These are phyloP conservation scores for Fusarium acutatum DNA, from an alignment of 2,329 filamentous ascomycete genomes.

Conservation along the genomic window DNA sequence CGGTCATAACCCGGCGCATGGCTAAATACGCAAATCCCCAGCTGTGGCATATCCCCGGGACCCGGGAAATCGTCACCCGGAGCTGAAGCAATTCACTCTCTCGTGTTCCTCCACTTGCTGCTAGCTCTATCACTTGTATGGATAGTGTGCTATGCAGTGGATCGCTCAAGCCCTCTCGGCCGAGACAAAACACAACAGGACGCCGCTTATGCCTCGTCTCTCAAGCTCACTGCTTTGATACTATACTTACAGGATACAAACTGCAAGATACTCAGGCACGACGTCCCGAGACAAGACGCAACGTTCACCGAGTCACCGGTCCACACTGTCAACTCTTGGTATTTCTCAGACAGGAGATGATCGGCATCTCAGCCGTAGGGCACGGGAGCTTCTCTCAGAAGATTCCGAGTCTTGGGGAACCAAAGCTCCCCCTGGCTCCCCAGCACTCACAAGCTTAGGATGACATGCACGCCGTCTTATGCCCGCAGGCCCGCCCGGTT, in stretches of 20 bases:
- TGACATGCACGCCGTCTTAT: slow-evolving; percentile 30
- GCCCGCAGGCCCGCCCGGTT: slow-evolving; percentile 15
- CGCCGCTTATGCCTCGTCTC: neutral
- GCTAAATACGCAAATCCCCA: slow-evolving; percentile 3
- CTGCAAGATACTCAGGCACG: neutral
- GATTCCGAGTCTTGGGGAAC: slow-evolving; percentile 8
- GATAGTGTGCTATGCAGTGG: neutral
- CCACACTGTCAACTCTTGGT: slow-evolving; percentile 20
- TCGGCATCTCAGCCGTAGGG: slow-evolving; percentile 23
- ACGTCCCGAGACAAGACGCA: slow-evolving; percentile 5
- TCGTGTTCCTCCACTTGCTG: neutral
- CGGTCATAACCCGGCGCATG: neutral
- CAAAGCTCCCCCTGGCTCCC: neutral
- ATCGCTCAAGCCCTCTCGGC: neutral
- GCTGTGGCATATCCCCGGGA: slow-evolving; percentile 13
- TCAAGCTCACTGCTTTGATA: neutral
- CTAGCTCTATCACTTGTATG: neutral
- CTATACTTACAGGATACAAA: neutral
- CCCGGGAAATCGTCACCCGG: slow-evolving; percentile 11
- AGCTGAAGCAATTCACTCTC: neutral
- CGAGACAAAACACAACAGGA: slow-evolving; percentile 3
- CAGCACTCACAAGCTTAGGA: slow-evolving; percentile 18
- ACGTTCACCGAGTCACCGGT: slow-evolving; percentile 30
- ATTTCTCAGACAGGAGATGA: slow-evolving; percentile 29
- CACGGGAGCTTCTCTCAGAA: neutral